Percentiles rank a stretch among this genome's conserved stretches.
Conservation (phyloP, 2,329 filamentous ascomycete species). For the Aspergillus oerlinghausenensis region DNA sequence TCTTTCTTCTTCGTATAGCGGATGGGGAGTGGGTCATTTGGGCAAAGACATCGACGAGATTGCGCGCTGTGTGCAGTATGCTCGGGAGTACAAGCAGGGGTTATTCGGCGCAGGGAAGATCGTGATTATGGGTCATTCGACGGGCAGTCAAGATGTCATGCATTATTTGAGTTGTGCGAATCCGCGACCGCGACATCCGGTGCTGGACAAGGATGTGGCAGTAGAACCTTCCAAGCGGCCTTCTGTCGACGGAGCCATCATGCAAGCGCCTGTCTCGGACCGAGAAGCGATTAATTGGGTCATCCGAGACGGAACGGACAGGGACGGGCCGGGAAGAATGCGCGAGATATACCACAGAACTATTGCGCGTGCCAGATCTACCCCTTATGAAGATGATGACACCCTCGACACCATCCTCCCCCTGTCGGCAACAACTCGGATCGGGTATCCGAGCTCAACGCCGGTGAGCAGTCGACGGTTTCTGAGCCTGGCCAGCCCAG, state of each 20-base stretch:
- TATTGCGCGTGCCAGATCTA: not conserved
- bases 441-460: conserved; percentile 4
- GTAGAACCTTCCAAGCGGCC: conserved; percentile 24
- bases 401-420: not conserved
- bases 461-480: conserved; percentile 55
- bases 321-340: not conserved
- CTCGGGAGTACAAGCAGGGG: conserved; percentile 34
- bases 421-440: not conserved
- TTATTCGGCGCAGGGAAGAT: conserved; percentile 41
- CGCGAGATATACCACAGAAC: not conserved
- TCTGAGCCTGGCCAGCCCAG: conserved; percentile 51
- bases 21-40: conserved; percentile 53
- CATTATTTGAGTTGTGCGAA: conserved; percentile 53
- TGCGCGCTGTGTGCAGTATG: conserved; percentile 48
- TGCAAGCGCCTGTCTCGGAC: conserved; percentile 78
- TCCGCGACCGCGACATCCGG: conserved; percentile 25
- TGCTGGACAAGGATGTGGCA: not conserved
- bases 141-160: conserved; percentile 65
- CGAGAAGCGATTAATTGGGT: conserved; percentile 52
- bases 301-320: not conserved
- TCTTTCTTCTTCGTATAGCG: conserved; percentile 49
- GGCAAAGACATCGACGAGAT: conserved; percentile 53
- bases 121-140: conserved; percentile 65
- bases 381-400: not conserved
- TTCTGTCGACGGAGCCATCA: conserved; percentile 65